Evolutionary conservation across 306 rosid genomes (phyloP), one percentile per base, ranked within the genome.

Genomic region (Hippophae tibetana): DNA sequence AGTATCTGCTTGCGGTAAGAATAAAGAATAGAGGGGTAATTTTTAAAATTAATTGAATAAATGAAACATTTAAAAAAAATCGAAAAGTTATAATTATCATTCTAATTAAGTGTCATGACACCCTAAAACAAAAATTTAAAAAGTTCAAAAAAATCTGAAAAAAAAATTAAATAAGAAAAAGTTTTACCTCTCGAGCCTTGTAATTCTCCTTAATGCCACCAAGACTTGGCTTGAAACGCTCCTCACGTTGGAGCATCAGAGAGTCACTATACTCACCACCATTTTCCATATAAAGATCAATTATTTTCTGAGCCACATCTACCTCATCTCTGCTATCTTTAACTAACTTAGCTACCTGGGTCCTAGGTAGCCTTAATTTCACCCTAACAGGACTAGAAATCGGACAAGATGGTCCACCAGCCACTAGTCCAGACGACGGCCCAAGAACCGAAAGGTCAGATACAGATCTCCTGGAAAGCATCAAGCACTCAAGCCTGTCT

Each of bases 401-500:
- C 2, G 67, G 48, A 47, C 46, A 47, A 0, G n/a, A 6, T 41
- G 38, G 4, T 0, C 9, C 56, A 25, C 47, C 64, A 0, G 55
- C 0, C 4, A 56, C 78, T 45, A 49, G 3, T 8, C 43, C 2
- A 12, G 69, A 12, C 2, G 72, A 31, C 0, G 57, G 65, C 12
- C 38, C 38, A 31, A 77, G 44, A 1, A 52, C 69, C 18, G 90
- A 9, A 5, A 89, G 23, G 63, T 84, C 95, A 0, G 97, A 89
- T 60, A 77, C 71, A 1, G 84, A 56, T 13, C 97, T 74, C 47
- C 88, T 79, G 0, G 95, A 85, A 5, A 89, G 55, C 95, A 84
- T 84, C 65, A 89, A 69, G 61, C 81, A 80, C 23, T 89, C 95
- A 6, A 89, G 95, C 63, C 89, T 78, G 52, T 86, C 97, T 62